A percentile compares a stretch with the other conserved stretches of the same genome.
phyloP scores from a whole-genome alignment of 805 yeast genomes.

The Isabelozyma heimii region DNA sequence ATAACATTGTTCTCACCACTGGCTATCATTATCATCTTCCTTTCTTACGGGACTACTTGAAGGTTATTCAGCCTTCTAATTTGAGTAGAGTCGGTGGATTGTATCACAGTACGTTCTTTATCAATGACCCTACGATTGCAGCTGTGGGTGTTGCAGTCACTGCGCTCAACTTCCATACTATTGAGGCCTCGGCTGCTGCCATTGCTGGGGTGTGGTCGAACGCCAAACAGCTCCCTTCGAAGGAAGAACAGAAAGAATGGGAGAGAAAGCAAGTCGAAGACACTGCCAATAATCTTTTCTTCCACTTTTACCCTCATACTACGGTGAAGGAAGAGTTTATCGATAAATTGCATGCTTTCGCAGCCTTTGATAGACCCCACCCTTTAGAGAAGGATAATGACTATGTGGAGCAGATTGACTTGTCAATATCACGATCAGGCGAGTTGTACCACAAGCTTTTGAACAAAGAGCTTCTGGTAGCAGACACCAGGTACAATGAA shows the following conservation, averaged over 20 bases:
- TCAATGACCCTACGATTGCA: slow-evolving; percentile 44
- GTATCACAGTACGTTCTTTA: slow-evolving; percentile 35
- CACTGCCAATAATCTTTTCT: slow-evolving; percentile 19
- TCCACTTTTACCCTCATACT: slow-evolving; percentile 32
- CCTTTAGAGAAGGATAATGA: slow-evolving; percentile 24
- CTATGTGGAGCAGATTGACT: slow-evolving; percentile 20
- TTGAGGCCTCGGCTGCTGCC: slow-evolving; percentile 53
- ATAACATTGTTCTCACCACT: slow-evolving; percentile 46
- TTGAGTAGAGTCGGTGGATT: slow-evolving; percentile 35
- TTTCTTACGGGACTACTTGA: slow-evolving; percentile 26
- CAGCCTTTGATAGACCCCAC: slow-evolving; percentile 26
- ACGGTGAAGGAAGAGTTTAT: slow-evolving; percentile 22
- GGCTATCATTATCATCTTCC: slow-evolving; percentile 51
- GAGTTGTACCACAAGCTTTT: slow-evolving; percentile 23
- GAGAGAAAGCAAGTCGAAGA: slow-evolving; percentile 19
- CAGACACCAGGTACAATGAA: slow-evolving; percentile 12
- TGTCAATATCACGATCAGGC: slow-evolving; percentile 15
- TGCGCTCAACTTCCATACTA: slow-evolving; percentile 45
- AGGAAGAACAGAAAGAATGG: slow-evolving; percentile 38
- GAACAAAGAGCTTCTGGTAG: slow-evolving; percentile 12
- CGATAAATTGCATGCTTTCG: slow-evolving; percentile 19
- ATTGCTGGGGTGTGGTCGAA: slow-evolving; percentile 56
- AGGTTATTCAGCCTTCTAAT: slow-evolving; percentile 21
- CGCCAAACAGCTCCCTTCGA: slow-evolving; percentile 34
- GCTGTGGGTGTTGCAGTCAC: slow-evolving; percentile 40